Conservation (phyloP, 306 rosid genomes). For the Quercus variabilis region DNA sequence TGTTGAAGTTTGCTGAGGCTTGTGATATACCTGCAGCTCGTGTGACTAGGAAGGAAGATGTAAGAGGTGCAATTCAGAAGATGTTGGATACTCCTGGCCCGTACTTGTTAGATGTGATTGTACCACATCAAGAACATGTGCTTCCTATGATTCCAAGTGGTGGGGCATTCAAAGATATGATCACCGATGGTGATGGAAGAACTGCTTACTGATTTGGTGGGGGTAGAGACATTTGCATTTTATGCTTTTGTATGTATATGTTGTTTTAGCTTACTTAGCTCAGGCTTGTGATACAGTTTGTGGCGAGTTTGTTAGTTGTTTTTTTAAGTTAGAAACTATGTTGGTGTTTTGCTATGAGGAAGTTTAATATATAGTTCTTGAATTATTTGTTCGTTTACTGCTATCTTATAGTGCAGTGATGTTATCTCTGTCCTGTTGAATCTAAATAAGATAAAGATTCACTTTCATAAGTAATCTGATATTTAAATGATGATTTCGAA, state of each 20-base stretch:
- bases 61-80: conserved; percentile 66
- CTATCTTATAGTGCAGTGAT: no score
- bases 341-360: background rate
- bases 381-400: background rate
- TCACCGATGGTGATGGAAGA: conserved; percentile 90
- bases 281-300: background rate
- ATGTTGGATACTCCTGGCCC: conserved; percentile 94
- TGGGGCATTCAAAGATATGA: conserved; percentile 82
- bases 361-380: background rate
- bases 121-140: conserved; percentile 95
- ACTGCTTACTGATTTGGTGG: conserved; percentile 28
- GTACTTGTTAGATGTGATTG: conserved; percentile 77
- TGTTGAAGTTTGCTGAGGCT: conserved; percentile 81
- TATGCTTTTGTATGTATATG: conserved; percentile 18
- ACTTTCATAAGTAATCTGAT: no score
- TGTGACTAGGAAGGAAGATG: conserved; percentile 55
- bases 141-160: conserved; percentile 95
- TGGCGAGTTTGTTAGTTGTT: conserved; percentile 6
- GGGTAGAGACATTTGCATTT: background rate
- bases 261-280: background rate
- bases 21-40: conserved; percentile 78
- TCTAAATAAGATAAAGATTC: no score
- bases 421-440: no score
- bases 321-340: background rate
- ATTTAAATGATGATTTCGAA: no score